A percentile compares a stretch with the other conserved stretches of the same genome.
Conservation (phyloP, 2,329 filamentous ascomycete species). For the Coleophoma crateriformis region DNA sequence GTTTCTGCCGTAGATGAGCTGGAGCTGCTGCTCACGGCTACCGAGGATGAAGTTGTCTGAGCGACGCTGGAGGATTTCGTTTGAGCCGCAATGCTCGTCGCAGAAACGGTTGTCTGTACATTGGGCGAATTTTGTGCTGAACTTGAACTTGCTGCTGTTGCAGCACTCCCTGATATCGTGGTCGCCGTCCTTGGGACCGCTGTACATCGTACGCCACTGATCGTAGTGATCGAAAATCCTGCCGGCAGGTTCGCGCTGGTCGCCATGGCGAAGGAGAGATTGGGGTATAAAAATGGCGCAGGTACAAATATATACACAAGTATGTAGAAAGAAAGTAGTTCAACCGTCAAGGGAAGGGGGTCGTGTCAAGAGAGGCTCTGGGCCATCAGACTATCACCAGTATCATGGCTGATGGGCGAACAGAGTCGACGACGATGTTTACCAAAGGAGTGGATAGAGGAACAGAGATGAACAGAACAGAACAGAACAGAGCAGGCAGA, state of each 20-base stretch:
- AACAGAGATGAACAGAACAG: conserved; percentile 10
- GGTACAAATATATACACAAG: conserved; percentile 7
- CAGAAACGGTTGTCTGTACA: not conserved
- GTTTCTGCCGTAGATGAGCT: not conserved
- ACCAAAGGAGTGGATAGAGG: conserved; percentile 8
- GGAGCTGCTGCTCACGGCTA: conserved; percentile 2
- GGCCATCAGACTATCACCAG: conserved; percentile 17
- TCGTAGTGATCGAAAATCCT: conserved; percentile 43
- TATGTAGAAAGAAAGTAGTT: conserved; percentile 17
- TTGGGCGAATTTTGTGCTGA: not conserved
- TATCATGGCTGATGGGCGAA: conserved; percentile 9
- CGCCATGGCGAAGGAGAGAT: conserved; percentile 33
- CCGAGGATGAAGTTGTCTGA: not conserved
- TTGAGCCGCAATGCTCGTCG: conserved; percentile 9
- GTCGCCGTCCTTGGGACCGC: conserved; percentile 37
- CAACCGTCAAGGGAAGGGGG: conserved; percentile 19
- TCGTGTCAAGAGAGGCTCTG: conserved; percentile 12
- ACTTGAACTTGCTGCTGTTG: conserved; percentile 1
- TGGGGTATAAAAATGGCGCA: not conserved
- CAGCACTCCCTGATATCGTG: conserved; percentile 6
- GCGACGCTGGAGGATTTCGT: conserved; percentile 6
- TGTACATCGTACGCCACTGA: conserved; percentile 47
- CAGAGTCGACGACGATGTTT: conserved; percentile 6
- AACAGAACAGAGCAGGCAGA: not conserved
- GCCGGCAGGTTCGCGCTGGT: conserved; percentile 30